phyloP scores from a whole-genome alignment of 805 yeast species.

The Yarrowia alimentaria region DNA sequence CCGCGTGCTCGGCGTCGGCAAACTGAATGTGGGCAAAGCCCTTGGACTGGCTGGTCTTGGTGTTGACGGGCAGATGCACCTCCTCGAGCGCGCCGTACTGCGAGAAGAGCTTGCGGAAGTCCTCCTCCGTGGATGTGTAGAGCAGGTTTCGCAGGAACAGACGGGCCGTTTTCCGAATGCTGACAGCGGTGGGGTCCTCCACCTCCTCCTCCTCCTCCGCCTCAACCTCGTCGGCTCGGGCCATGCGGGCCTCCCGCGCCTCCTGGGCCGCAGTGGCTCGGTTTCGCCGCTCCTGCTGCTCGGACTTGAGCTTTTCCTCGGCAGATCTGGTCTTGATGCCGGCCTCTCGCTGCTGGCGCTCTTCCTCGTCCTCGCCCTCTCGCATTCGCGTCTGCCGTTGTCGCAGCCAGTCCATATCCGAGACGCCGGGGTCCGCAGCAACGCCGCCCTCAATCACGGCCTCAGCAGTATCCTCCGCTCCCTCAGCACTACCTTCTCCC shows the following conservation, averaged over 20 bases:
- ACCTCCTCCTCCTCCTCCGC: constrained; percentile 34
- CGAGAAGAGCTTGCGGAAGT: constrained; percentile 62
- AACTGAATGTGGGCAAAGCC: constrained; percentile 89
- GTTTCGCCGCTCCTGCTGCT: too few relatives aligned
- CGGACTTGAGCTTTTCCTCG: too few relatives aligned
- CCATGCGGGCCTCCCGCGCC: constrained; percentile 35
- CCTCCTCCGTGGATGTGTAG: constrained; percentile 76
- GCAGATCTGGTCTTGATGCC: constrained; percentile 53
- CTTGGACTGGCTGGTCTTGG: constrained; percentile 84
- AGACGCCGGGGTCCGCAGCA: constrained; percentile 52
- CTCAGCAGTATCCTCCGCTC: constrained; percentile 24
- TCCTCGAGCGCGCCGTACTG: constrained; percentile 75
- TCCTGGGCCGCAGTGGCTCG: constrained; percentile 1
- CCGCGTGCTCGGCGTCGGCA: constrained; percentile 66
- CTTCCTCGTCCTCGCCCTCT: constrained; percentile 26
- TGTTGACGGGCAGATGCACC: constrained; percentile 89
- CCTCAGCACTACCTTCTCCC: constrained; percentile 32
- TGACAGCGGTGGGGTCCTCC: constrained; percentile 50
- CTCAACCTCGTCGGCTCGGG: constrained; percentile 24
- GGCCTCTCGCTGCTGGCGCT: neutral
- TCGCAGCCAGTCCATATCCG: constrained; percentile 87
- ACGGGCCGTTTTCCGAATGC: constrained; percentile 68
- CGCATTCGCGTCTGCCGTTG: constrained; percentile 68
- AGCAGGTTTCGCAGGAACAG: constrained; percentile 83
- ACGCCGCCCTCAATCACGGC: constrained; percentile 32